Evolutionary conservation across 2,329 filamentous ascomycete species (phyloP).

Genomic region (Penicillium concentricum): DNA sequence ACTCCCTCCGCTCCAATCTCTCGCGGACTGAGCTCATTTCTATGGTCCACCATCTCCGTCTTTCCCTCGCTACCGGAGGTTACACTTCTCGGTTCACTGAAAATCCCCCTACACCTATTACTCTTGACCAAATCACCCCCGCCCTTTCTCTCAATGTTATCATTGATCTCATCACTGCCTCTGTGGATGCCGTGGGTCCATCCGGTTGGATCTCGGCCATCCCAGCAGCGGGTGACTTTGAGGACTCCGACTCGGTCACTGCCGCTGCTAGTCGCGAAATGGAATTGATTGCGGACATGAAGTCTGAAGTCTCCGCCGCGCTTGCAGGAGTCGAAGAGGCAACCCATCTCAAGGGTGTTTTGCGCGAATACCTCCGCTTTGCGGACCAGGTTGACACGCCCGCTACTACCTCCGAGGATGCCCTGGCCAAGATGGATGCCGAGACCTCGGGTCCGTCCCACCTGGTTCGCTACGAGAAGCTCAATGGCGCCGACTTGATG

Average conservation of each 20-base stretch:
- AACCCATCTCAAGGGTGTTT: slow-evolving; percentile 47
- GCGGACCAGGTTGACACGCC: slow-evolving; percentile 29
- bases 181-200: slow-evolving; percentile 49
- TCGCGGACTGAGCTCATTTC: slow-evolving; percentile 41
- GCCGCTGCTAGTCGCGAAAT: slow-evolving; percentile 37
- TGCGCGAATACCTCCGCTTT: slow-evolving; percentile 48
- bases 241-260: slow-evolving; percentile 17
- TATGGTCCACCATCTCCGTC: slow-evolving; percentile 44
- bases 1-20: slow-evolving; percentile 39
- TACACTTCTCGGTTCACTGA: slow-evolving; percentile 45
- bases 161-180: slow-evolving; percentile 43
- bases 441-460: slow-evolving; percentile 18
- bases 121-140: slow-evolving; percentile 36
- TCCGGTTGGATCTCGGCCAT: slow-evolving; percentile 47
- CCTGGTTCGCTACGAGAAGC: slow-evolving; percentile 37
- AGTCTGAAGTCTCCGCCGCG: slow-evolving; percentile 49
- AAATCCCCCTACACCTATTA: slow-evolving; percentile 37
- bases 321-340: slow-evolving; percentile 50
- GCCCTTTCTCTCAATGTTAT: slow-evolving; percentile 41
- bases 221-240: slow-evolving; percentile 31
- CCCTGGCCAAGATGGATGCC: slow-evolving; percentile 11
- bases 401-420: slow-evolving; percentile 13
- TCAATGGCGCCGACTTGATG: slow-evolving; percentile 41
- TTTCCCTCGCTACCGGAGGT: slow-evolving; percentile 44
- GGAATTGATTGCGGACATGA: slow-evolving; percentile 48